Percentiles rank a stretch among this genome's conserved stretches.
These are phyloP conservation scores for Mucor circinelloides DNA, from an alignment of 371 early-diverging fungal species.

Conservation along the genomic window DNA sequence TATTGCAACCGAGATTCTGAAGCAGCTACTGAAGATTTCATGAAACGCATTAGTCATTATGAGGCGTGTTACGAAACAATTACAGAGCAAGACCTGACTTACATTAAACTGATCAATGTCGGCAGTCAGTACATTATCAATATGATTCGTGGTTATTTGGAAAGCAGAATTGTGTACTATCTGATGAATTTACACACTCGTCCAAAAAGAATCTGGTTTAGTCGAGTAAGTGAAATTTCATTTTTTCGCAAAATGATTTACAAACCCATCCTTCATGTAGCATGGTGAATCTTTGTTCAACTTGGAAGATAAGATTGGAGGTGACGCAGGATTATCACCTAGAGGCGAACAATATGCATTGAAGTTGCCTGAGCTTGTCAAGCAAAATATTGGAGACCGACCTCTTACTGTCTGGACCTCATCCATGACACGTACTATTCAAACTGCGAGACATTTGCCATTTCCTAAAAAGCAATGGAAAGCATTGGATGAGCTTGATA, in stretches of 20 bases:
- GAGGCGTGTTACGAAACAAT: slow-evolving; percentile 87
- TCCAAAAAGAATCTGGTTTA: slow-evolving; percentile 91
- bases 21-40: slow-evolving; percentile 85
- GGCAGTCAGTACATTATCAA: slow-evolving; percentile 88
- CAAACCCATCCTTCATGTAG: slow-evolving; percentile 9
- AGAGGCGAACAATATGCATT: slow-evolving; percentile 86
- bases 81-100: slow-evolving; percentile 76
- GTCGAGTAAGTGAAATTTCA: slow-evolving; percentile 39
- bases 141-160: slow-evolving; percentile 89
- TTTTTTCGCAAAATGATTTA: neutral
- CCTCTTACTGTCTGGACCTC: slow-evolving; percentile 94
- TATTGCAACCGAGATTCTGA: slow-evolving; percentile 79
- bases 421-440: slow-evolving; percentile 89
- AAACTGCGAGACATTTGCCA: slow-evolving; percentile 80
- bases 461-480: slow-evolving; percentile 96
- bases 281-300: slow-evolving; percentile 94
- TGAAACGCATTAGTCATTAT: slow-evolving; percentile 89
- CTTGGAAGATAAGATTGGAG: slow-evolving; percentile 91
- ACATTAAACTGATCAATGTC: slow-evolving; percentile 92
- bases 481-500: slow-evolving; percentile 95
- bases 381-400: slow-evolving; percentile 68
- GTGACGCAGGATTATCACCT: slow-evolving; percentile 89
- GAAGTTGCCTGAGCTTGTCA: slow-evolving; percentile 81
- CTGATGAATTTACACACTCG: slow-evolving; percentile 97
- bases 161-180: slow-evolving; percentile 93